A percentile compares a stretch with the other conserved stretches of the same genome.
These are phyloP conservation scores for Chenopodium berlandieri DNA, from an alignment of 148 eudicot genomes.

Conservation along the genomic window DNA sequence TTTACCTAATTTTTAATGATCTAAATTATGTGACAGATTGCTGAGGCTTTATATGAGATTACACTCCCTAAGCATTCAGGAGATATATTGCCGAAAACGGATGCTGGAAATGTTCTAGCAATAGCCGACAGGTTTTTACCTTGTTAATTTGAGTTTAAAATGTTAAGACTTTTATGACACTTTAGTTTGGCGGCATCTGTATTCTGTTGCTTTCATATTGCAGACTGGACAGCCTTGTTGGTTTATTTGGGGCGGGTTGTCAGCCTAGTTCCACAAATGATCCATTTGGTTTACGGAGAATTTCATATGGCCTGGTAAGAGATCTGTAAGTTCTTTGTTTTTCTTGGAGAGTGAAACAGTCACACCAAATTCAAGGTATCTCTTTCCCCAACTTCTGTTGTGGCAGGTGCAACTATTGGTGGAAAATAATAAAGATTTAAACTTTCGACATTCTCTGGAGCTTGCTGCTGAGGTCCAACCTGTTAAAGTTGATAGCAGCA, in stretches of 20 bases:
- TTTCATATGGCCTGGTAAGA: conserved; percentile 92
- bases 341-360: conserved; percentile 6
- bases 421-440: conserved; percentile 69
- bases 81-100: conserved; percentile 81
- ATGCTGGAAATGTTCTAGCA: conserved; percentile 72
- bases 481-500: conserved; percentile 49
- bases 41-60: conserved; percentile 93
- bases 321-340: neutral
- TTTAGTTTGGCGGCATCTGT: conserved; percentile 6
- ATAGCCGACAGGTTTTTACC: conserved; percentile 73
- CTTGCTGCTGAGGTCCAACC: conserved; percentile 93
- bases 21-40: conserved; percentile 42
- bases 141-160: conserved; percentile 5
- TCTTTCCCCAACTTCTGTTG: neutral
- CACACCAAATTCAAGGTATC: conserved; percentile 18
- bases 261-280: conserved; percentile 89
- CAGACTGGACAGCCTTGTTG: conserved; percentile 98
- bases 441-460: conserved; percentile 65
- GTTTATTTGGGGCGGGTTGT: conserved; percentile 95
- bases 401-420: conserved; percentile 87
- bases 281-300: conserved; percentile 92
- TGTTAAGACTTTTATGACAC: neutral
- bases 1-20: neutral
- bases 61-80: conserved; percentile 94
- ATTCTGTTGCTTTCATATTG: conserved; percentile 26